Evolutionary conservation across 805 yeast genomes (phyloP).

Genomic region (Saturnispora hagleri): DNA sequence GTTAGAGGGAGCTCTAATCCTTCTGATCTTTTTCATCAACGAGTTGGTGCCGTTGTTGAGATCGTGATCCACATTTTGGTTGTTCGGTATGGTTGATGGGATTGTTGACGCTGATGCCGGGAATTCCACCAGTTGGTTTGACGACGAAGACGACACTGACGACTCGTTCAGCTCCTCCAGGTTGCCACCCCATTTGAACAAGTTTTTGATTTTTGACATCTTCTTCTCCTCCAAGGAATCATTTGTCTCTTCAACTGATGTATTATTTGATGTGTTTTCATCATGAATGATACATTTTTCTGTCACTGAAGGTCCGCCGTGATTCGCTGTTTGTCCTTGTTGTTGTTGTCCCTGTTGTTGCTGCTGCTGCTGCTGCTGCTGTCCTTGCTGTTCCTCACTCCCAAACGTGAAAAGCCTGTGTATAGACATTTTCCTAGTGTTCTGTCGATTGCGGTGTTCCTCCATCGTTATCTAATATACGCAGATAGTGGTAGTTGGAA

Average conservation of each 20-base stretch:
- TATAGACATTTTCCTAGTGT: constrained; percentile 1
- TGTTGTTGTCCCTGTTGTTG: neutral
- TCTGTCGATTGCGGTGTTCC: constrained; percentile 6
- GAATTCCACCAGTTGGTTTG: neutral
- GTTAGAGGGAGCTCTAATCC: constrained; percentile 28
- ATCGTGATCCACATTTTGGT: neutral
- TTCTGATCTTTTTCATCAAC: constrained; percentile 26
- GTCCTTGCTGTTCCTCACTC: neutral
- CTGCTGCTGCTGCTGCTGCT: neutral
- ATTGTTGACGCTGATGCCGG: neutral
- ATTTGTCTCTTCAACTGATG: neutral
- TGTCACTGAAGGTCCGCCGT: neutral
- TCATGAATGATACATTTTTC: neutral
- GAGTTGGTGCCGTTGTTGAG: constrained; percentile 6
- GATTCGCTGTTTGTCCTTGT: neutral
- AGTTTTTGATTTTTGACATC: neutral
- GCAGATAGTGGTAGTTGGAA: neutral
- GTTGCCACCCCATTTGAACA: constrained; percentile 3
- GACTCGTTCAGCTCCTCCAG: neutral
- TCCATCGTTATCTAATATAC: neutral
- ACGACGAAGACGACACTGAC: neutral
- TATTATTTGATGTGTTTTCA: neutral
- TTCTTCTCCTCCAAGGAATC: neutral
- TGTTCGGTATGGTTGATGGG: neutral
- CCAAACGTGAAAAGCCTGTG: constrained; percentile 1